Base-by-base conservation (phyloP, 306 rosid species). In the Prunus mongolica region DNA sequence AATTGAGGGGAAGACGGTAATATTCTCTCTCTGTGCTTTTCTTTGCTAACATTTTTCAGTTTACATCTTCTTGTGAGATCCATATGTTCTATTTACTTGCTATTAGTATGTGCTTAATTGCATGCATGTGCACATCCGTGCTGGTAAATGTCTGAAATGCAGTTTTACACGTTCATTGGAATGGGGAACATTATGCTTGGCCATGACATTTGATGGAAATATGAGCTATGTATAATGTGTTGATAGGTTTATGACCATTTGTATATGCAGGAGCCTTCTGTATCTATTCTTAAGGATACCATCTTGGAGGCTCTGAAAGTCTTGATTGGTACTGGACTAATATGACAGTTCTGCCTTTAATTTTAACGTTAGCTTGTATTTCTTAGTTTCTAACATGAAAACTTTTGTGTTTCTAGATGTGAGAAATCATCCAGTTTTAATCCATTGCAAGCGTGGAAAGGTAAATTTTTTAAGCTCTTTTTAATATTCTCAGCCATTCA, bases 1-100 rank as follows among this genome's bases (percentile, higher is more conserved):
- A 76, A 94, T 94, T 6, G 98, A 91, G 81, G 98, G 98, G 67
- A 93, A 86, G 81, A 85, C 92, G 96, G 98, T 93, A 89, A 28
- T 61, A 41, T 44, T 51, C 72, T 67, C 68, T 77, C 38, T 51
- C 62, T 22, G n/a, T n/a, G 25, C 54, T 66, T 67, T 66, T 14
- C 7, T 19, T 45, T 74, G 9, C 52, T 51, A 30, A 56, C 41
- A 27, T 1, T 22, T 3, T 30, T 61, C 38, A 72, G 27, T 79
- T 44, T 15, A 34, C 20, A 14, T 15, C 4, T 75, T 60, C 65
- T 10, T 49, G 45, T 76, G 63, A 27, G 24, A 24, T 24, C 28
- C 69, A 15, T 30, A 16, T 18, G 11, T 30, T 19, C 46, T 30
- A 30, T 70, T 51, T 18, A 15, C 27, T 24, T 61, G 60, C 25